These are phyloP conservation scores for Pseudisothecium myosuroides DNA, from an alignment of 225 moss, liverwort and hornwort genomes.

Conservation along the genomic window DNA sequence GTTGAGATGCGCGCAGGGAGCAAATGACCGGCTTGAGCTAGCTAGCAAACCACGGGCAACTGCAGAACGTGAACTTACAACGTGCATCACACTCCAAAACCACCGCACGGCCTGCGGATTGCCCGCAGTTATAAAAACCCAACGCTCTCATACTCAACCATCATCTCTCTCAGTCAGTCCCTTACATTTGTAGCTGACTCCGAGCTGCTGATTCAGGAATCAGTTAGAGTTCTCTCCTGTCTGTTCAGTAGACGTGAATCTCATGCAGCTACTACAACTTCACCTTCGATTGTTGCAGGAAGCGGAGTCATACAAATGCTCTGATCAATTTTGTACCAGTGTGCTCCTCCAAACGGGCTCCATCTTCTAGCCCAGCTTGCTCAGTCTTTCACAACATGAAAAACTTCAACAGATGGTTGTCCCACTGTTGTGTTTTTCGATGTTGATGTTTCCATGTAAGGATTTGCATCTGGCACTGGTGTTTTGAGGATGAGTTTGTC, in stretches of 20 bases:
- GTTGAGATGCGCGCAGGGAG: not conserved
- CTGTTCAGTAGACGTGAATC: too few relatives aligned
- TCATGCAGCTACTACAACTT: not conserved
- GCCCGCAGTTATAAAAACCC: not conserved
- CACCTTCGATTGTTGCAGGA: too few relatives aligned
- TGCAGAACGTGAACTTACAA: not conserved
- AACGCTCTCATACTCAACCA: not conserved
- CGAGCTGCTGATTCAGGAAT: not conserved
- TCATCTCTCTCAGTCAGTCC: not conserved
- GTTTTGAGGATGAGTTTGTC: not conserved
- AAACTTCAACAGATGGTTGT: not conserved
- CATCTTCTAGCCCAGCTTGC: not conserved
- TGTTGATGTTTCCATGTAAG: not conserved
- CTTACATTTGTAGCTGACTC: not conserved
- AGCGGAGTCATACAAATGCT: not conserved
- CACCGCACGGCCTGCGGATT: not conserved
- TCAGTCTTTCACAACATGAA: not conserved
- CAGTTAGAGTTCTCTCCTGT: not conserved
- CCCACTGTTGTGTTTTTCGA: too few relatives aligned
- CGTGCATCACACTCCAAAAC: not conserved
- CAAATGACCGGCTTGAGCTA: not conserved
- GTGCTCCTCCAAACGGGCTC: constrained; percentile 28
- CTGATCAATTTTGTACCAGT: constrained; percentile 15
- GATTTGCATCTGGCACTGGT: not conserved
- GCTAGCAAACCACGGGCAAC: not conserved